Evolutionary conservation across 2,329 filamentous ascomycete genomes (phyloP).

Genomic region (Monosporascus ibericus): DNA sequence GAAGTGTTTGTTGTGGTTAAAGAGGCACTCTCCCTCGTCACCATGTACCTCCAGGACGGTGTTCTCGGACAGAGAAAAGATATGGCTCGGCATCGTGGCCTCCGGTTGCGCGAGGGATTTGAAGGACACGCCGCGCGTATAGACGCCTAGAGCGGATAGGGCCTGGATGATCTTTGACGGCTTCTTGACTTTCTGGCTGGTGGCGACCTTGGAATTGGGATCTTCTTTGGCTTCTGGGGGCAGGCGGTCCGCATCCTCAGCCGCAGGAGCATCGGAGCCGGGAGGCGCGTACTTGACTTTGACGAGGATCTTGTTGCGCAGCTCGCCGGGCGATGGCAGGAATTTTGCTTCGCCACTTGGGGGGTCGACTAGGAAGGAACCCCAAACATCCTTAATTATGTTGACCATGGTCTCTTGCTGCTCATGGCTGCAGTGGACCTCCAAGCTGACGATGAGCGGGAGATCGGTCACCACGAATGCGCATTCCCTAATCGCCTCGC

Average conservation of each 20-base stretch:
- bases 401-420: constrained; percentile 90
- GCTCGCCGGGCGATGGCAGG: constrained; percentile 62
- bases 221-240: constrained; percentile 27
- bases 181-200: constrained; percentile 37
- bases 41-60: constrained; percentile 56
- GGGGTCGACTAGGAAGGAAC: constrained; percentile 59
- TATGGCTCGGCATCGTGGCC: constrained; percentile 57
- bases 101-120: constrained; percentile 69
- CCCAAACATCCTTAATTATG: constrained; percentile 84
- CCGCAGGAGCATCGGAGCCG: constrained; percentile 19
- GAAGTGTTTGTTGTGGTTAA: constrained; percentile 74
- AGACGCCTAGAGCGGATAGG: constrained; percentile 72
- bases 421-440: constrained; percentile 74
- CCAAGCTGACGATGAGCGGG: constrained; percentile 88
- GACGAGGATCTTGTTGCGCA: constrained; percentile 75
- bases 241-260: constrained; percentile 17
- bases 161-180: constrained; percentile 62
- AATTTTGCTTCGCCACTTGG: constrained; percentile 38
- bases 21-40: constrained; percentile 48
- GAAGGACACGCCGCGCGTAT: constrained; percentile 79
- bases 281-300: constrained; percentile 68
- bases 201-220: constrained; percentile 33
- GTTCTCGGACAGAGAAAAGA: constrained; percentile 62
- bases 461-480: constrained; percentile 71
- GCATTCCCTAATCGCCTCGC: constrained; percentile 69